These are phyloP conservation scores for Plasmodium knowlesi DNA, from an alignment of 169 alveolate genomes.

Conservation along the genomic window DNA sequence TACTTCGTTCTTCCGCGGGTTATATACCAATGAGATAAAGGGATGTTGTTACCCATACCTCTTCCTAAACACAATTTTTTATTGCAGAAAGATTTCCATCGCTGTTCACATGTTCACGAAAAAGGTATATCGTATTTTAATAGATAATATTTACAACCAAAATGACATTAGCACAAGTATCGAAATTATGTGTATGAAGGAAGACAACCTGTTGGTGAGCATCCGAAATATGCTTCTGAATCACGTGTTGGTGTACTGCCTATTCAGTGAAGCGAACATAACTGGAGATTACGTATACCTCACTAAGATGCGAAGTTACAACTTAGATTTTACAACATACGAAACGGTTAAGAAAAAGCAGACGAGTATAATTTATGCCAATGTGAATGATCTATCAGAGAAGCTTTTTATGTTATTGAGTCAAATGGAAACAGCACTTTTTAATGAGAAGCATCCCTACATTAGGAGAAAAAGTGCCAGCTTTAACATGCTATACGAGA, in stretches of 20 bases:
- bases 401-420: constrained; percentile 48
- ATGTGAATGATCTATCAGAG: constrained; percentile 37
- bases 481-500: constrained; percentile 53
- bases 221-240: constrained; percentile 67
- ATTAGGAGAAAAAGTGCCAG: constrained; percentile 62
- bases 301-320: constrained; percentile 27
- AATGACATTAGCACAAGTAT: constrained; percentile 48
- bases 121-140: constrained; percentile 10
- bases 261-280: constrained; percentile 34
- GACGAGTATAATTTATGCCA: constrained; percentile 24
- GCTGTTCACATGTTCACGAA: constrained; percentile 74
- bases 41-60: constrained; percentile 68
- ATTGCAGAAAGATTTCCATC: constrained; percentile 37
- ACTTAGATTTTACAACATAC: constrained; percentile 34
- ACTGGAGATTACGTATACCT: constrained; percentile 57
- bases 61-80: constrained; percentile 62
- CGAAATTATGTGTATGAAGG: constrained; percentile 45
- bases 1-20: constrained; percentile 46
- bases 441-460: constrained; percentile 67
- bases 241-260: constrained; percentile 55
- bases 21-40: constrained; percentile 64
- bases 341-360: constrained; percentile 9
- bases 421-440: constrained; percentile 46
- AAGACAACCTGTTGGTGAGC: constrained; percentile 26
- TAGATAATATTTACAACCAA: constrained; percentile 21